phyloP scores from a whole-genome alignment of 139 green algal genomes.

The Picochlorum sp. region DNA sequence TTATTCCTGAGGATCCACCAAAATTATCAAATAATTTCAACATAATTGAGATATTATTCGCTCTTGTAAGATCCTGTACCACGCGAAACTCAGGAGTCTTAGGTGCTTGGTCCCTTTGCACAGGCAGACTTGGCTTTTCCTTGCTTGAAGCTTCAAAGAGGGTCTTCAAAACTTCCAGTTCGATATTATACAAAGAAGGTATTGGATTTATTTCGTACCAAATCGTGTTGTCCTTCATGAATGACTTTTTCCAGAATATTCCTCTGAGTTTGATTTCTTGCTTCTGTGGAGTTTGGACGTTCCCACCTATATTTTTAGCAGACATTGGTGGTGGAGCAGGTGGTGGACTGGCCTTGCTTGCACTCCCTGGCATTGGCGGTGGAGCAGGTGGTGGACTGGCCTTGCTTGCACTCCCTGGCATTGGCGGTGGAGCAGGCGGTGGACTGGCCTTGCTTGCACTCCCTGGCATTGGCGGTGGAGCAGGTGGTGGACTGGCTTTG shows the following conservation, averaged over 20 bases:
- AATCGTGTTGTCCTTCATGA: conserved; percentile 16
- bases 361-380: neutral
- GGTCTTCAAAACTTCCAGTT: conserved; percentile 2
- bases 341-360: neutral
- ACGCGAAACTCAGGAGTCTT: conserved; percentile 17
- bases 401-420: neutral
- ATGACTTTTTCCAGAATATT: conserved; percentile 38
- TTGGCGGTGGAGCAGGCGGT: neutral
- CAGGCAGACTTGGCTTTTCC: neutral
- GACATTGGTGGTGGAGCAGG: conserved; percentile 6
- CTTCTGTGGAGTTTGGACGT: neutral
- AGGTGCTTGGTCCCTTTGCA: neutral
- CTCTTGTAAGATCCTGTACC: conserved; percentile 31
- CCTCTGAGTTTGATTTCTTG: neutral
- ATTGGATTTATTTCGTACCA: conserved; percentile 20
- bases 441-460: neutral
- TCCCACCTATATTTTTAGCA: neutral
- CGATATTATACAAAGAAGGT: conserved; percentile 1
- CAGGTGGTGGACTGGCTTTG: neutral
- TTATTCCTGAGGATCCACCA: conserved; percentile 6
- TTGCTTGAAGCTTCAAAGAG: conserved; percentile 15
- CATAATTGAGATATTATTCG: conserved; percentile 74
- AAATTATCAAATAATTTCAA: conserved; percentile 30
- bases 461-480: neutral
- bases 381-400: neutral